Conservation (phyloP, 768 basidiomycete species). For the Termitomyces sp. region DNA sequence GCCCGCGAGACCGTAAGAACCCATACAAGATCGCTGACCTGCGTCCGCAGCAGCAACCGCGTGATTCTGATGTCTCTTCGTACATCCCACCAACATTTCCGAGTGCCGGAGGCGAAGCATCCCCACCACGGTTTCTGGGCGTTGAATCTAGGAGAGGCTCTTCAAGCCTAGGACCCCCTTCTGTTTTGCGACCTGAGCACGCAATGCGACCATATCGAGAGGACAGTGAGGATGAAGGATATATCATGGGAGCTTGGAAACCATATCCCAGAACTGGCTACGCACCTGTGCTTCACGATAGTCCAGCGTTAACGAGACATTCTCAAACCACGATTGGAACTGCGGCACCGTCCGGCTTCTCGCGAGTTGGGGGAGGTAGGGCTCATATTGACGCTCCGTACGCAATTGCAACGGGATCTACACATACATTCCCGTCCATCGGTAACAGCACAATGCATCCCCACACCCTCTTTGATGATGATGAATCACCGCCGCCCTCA, state of each 20-base stretch:
- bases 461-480: slow-evolving; percentile 17
- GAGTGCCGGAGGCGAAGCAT: slow-evolving; percentile 23
- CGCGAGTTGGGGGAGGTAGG: slow-evolving; percentile 81
- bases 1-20: slow-evolving; percentile 12
- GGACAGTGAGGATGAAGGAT: slow-evolving; percentile 78
- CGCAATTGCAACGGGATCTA: slow-evolving; percentile 60
- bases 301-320: slow-evolving; percentile 14
- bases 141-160: slow-evolving; percentile 41
- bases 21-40: slow-evolving; percentile 15
- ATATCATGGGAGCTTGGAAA: slow-evolving; percentile 95
- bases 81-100: slow-evolving; percentile 39
- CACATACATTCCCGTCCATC: slow-evolving; percentile 61
- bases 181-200: slow-evolving; percentile 75
- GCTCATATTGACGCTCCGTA: slow-evolving; percentile 86
- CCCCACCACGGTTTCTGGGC: slow-evolving; percentile 28
- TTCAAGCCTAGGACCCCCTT: slow-evolving; percentile 54
- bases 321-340: slow-evolving; percentile 15
- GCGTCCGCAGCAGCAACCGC: slow-evolving; percentile 13
- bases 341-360: slow-evolving; percentile 56
- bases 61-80: slow-evolving; percentile 43
- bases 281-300: slow-evolving; percentile 34
- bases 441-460: slow-evolving; percentile 34
- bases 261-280: slow-evolving; percentile 57
- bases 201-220: slow-evolving; percentile 71
- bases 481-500: slow-evolving; percentile 44